These are phyloP conservation scores for Phaeosphaeriaceae sp. DNA, from an alignment of 2,329 filamentous ascomycete genomes.

Conservation along the genomic window DNA sequence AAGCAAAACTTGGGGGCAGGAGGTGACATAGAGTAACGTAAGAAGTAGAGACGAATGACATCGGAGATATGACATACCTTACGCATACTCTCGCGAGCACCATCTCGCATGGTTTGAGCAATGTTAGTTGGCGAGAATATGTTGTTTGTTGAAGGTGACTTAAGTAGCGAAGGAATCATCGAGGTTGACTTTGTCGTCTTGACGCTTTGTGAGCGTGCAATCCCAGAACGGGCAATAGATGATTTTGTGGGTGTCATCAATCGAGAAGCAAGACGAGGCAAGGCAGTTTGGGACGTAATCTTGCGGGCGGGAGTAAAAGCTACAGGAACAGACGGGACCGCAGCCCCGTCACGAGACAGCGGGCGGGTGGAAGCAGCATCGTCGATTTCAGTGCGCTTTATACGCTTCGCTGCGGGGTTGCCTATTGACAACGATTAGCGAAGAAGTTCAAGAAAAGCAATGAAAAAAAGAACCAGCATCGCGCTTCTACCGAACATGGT, in stretches of 20 bases:
- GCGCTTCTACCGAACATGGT: no score
- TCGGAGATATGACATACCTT: conserved; percentile 21
- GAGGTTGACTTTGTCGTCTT: conserved; percentile 55
- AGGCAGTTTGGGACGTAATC: conserved; percentile 46
- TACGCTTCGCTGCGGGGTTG: conserved; percentile 67
- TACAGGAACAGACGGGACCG: conserved; percentile 14
- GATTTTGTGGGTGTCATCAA: conserved; percentile 81
- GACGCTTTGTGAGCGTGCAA: conserved; percentile 59
- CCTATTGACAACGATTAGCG: conserved; percentile 1
- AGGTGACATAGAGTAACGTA: no score
- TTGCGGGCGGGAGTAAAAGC: conserved; percentile 33
- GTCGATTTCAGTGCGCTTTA: conserved; percentile 70
- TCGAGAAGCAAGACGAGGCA: conserved; percentile 55
- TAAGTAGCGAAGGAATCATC: conserved; percentile 60
- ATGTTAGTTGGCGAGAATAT: conserved; percentile 46
- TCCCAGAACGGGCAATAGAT: conserved; percentile 59
- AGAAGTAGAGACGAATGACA: no score
- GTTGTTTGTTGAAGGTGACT: conserved; percentile 61
- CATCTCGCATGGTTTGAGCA: conserved; percentile 42
- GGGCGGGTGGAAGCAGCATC: conserved; percentile 72
- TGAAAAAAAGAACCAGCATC: no score
- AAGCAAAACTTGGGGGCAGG: no score
- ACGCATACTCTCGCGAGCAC: conserved; percentile 46
- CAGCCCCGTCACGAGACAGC: conserved; percentile 50
- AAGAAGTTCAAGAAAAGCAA: not conserved